Base-by-base conservation (phyloP, 2,329 filamentous ascomycete species). In the Apiospora saccharicola region DNA sequence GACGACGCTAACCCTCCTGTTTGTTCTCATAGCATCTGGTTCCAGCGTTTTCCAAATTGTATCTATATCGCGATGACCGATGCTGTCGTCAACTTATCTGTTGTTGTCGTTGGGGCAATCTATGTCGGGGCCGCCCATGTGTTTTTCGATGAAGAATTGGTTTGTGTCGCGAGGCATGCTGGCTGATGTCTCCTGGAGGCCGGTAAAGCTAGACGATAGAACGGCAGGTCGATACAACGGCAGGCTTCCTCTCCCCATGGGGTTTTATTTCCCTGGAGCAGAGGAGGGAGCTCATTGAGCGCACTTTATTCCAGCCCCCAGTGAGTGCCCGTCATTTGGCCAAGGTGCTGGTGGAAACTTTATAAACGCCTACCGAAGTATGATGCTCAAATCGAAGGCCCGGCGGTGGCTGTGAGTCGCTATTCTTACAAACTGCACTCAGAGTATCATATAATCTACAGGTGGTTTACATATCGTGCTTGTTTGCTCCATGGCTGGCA, bases 271-370 rank as follows among this genome's bases (percentile, higher is more conserved):
- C 22, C 34, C 19, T 64, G 57, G 34, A n/a, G 22, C 34, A 7
- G 19, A 41, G 10, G 57, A 64, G 57, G 22, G 34, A 64, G 57
- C 57, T 19, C 34, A 41, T 41, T 41, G 57, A 64, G 57, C 57
- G 34, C n/a, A 13, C 34, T 41, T 64, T 64, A 64, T 64, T 13
- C 57, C 41, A 34, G 34, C 30, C 30, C 30, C 34, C 10, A n/a
- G 34, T 64, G 34, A 64, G 34, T 64, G 57, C 8, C 22, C 34
- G 34, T 64, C 57, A 64, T 64, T 64, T 64, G 57, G 30, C 57
- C 57, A 41, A 37, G 34, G 57, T 34, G 34, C 30, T 41, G 57
- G 57, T 22, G 57, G 34, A 64, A 64, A 64, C 57, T 64, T 22
- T 64, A 64, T 64, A n/a, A 22, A 34, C 57, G 34, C 57, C 57